A percentile compares a stretch with the other conserved stretches of the same genome.
These are phyloP conservation scores for Oehlia diaphana DNA, from an alignment of 192 early-diverging fungal species.

Conservation along the genomic window DNA sequence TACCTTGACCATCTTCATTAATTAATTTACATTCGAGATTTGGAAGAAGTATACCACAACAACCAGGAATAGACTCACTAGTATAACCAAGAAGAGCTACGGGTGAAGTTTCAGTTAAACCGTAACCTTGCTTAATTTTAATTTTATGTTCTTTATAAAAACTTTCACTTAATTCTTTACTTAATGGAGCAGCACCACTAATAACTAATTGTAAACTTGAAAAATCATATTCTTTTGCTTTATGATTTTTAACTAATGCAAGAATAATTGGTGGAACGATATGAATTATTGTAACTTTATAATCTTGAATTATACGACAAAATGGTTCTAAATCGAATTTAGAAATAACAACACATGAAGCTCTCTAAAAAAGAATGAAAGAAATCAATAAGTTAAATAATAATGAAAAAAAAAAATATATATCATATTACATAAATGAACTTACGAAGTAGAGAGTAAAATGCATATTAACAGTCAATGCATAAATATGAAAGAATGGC, in stretches of 20 bases:
- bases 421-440: background rate
- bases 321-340: conserved; percentile 64
- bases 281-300: conserved; percentile 43
- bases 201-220: conserved; percentile 50
- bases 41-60: conserved; percentile 73
- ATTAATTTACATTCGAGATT: conserved; percentile 74
- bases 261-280: conserved; percentile 72
- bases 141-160: conserved; percentile 39
- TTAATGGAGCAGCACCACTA: conserved; percentile 70
- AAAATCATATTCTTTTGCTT: conserved; percentile 64
- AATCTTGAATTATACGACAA: conserved; percentile 52
- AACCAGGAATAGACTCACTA: conserved; percentile 41
- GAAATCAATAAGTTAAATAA: conserved; percentile 24
- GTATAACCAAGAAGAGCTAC: conserved; percentile 43
- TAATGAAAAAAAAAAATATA: background rate
- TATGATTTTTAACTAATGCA: conserved; percentile 61
- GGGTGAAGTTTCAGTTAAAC: conserved; percentile 64
- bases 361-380: conserved; percentile 36
- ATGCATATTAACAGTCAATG: conserved; percentile 32
- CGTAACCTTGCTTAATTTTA: conserved; percentile 64
- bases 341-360: conserved; percentile 57
- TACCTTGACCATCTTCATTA: conserved; percentile 63
- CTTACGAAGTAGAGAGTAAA: background rate
- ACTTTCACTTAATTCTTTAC: conserved; percentile 35
- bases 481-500: conserved; percentile 49